Base-by-base conservation (phyloP, 2,329 filamentous ascomycete species). In the Beauveria scarabaeidicola region DNA sequence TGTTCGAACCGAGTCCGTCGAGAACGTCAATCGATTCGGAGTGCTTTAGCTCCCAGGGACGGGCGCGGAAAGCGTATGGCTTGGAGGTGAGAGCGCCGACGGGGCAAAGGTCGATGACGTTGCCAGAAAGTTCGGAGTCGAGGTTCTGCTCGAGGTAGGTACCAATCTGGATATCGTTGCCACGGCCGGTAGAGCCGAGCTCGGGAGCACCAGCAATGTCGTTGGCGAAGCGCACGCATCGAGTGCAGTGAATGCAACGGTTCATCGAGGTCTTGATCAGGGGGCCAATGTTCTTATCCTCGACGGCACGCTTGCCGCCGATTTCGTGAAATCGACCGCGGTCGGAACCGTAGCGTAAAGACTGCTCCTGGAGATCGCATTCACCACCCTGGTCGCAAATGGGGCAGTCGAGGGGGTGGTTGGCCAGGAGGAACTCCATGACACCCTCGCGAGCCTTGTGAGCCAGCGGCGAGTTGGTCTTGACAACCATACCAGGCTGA, bases 211-310 rank as follows among this genome's bases (percentile, higher is more conserved):
- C 94, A 63, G 94, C 94, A 69, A 99, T 82, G 70, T 99, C 94
- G 77, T 97, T 99, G 73, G 94, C 90, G 76, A 99, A 99, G 71
- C 94, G 91, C 68, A 99, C 86, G 77, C 94, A 99, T 70, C 94
- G 87, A 64, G 94, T 99, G 82, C 94, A 99, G 81, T 99, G 94
- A 70, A 99, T 99, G 77, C 94, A 99, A 73, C 94, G 85, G 82
- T 99, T 99, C 94, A 99, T 99, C 53, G 94, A 99, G 3, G 94
- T 99, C 85, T 99, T 99, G 78, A 99, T 90, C 67, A 99, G 77
- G 58, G 94, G 94, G 40, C 94, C 94, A 70, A 99, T 97, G 76
- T 99, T 97, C 84, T 99, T 99, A 77, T 99, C 94, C 79, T 99
- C 94, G 43, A 97, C 92, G 27, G 91, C 94, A 80, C 94, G 90